Evolutionary conservation across 1,284 basidiomycete genomes (phyloP).

Genomic region (Leucoagaricus sp.): DNA sequence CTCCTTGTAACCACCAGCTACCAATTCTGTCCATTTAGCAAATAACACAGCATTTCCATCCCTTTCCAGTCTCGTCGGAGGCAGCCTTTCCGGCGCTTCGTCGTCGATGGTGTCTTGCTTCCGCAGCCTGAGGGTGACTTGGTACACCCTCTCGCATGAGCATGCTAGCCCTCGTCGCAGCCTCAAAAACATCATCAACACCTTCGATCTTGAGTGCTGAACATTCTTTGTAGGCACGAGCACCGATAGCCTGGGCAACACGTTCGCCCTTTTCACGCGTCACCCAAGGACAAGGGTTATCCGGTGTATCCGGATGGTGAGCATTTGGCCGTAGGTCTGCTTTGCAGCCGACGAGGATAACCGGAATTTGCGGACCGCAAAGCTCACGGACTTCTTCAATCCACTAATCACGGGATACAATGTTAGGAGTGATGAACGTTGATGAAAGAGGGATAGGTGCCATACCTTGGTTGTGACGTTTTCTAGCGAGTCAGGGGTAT

Average conservation of each 20-base stretch:
- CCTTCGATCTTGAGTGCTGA: conserved; percentile 90
- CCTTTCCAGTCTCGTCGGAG: conserved; percentile 47
- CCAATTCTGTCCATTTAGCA: conserved; percentile 38
- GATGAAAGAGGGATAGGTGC: conserved; percentile 16
- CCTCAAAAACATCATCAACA: conserved; percentile 95
- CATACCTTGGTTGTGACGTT: conserved; percentile 91
- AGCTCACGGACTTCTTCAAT: conserved; percentile 95
- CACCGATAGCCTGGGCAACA: conserved; percentile 81
- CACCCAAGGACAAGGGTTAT: conserved; percentile 52
- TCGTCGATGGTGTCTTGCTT: conserved; percentile 49
- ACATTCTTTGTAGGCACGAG: conserved; percentile 92
- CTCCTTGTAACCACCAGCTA: background rate
- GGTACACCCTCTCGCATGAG: conserved; percentile 84
- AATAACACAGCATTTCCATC: conserved; percentile 61
- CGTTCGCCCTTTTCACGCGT: conserved; percentile 76
- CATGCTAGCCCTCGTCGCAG: conserved; percentile 92
- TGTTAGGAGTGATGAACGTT: conserved; percentile 19
- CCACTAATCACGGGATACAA: conserved; percentile 60
- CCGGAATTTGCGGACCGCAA: conserved; percentile 82
- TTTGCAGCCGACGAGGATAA: conserved; percentile 87
- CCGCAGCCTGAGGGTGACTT: conserved; percentile 38
- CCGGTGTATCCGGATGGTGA: conserved; percentile 40
- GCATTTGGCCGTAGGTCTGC: conserved; percentile 72
- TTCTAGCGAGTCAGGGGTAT: conserved; percentile 95
- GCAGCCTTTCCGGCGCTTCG: conserved; percentile 50